Percentiles rank a stretch among this genome's conserved stretches.
Evolutionary conservation across 1,284 basidiomycete species (phyloP).

Genomic region (Microbotryomycetes sp.): DNA sequence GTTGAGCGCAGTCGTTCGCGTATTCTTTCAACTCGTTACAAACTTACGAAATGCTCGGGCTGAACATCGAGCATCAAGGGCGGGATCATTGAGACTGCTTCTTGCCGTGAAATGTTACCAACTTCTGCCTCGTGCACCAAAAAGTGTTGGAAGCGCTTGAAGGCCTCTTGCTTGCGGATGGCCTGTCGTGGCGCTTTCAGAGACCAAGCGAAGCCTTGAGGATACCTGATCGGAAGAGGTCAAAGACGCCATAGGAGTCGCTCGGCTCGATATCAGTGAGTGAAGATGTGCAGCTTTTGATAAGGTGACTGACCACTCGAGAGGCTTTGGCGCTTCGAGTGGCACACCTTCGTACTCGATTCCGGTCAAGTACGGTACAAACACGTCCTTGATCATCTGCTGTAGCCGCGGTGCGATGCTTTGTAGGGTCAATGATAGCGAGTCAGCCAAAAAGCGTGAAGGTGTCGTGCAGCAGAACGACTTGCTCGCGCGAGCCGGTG

Average conservation of each 20-base stretch:
- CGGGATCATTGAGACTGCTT: constrained; percentile 98
- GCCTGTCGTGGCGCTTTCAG: constrained; percentile 86
- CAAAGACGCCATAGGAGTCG: not conserved
- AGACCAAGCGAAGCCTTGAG: constrained; percentile 89
- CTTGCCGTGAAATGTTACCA: constrained; percentile 91
- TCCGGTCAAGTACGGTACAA: constrained; percentile 69
- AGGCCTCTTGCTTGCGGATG: constrained; percentile 82
- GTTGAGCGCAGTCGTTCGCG: not conserved
- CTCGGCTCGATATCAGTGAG: not conserved
- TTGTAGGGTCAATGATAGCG: constrained; percentile 1
- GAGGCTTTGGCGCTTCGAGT: constrained; percentile 69
- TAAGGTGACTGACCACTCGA: constrained; percentile 63
- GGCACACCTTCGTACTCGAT: constrained; percentile 69
- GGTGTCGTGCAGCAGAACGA: no score
- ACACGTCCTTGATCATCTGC: constrained; percentile 58
- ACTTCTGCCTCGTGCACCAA: constrained; percentile 98
- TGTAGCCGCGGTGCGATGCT: constrained; percentile 69
- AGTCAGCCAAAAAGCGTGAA: not conserved
- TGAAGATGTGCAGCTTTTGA: constrained; percentile 1
- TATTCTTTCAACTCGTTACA: not conserved
- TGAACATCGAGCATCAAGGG: constrained; percentile 92
- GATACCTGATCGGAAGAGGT: constrained; percentile 58
- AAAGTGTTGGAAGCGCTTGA: constrained; percentile 93
- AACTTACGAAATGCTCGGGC: constrained; percentile 69
- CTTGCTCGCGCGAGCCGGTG: constrained; percentile 75